Percentiles rank a stretch among this genome's conserved stretches.
These are phyloP conservation scores for Arthroderma sp. DNA, from an alignment of 2,329 filamentous ascomycete species.

Conservation along the genomic window DNA sequence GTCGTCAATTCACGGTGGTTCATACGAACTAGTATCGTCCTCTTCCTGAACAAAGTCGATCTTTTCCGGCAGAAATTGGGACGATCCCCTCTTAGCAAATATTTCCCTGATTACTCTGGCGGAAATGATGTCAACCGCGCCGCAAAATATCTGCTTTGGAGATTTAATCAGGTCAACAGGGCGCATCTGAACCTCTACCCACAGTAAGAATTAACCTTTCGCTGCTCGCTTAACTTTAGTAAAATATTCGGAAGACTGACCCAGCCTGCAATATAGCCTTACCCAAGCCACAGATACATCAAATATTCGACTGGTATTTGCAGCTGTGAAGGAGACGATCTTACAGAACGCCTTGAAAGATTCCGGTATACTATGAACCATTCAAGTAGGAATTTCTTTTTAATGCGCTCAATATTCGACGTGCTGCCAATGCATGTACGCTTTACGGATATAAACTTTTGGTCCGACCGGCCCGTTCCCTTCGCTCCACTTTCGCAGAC, in stretches of 20 bases:
- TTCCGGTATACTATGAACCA: slow-evolving; percentile 72
- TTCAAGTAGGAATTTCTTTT: background rate
- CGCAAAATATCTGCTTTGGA: slow-evolving; percentile 93
- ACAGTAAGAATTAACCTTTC: slow-evolving; percentile 53
- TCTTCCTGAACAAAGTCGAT: slow-evolving; percentile 98
- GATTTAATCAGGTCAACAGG: slow-evolving; percentile 96
- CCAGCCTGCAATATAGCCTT: slow-evolving; percentile 43
- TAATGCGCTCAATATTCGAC: background rate
- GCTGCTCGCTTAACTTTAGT: background rate
- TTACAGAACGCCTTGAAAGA: slow-evolving; percentile 96
- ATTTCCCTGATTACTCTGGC: slow-evolving; percentile 95
- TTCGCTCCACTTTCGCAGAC: too few relatives aligned
- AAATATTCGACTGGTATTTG: slow-evolving; percentile 94
- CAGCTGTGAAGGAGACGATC: slow-evolving; percentile 96
- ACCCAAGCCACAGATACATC: slow-evolving; percentile 98
- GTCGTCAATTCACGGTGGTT: slow-evolving; percentile 99
- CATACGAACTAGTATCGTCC: slow-evolving; percentile 94
- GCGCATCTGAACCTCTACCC: slow-evolving; percentile 94
- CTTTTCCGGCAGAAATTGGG: slow-evolving; percentile 91
- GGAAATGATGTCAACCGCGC: slow-evolving; percentile 97
- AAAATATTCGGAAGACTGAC: background rate
- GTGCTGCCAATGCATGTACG: too few relatives aligned
- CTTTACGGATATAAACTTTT: too few relatives aligned
- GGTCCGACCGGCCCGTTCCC: too few relatives aligned
- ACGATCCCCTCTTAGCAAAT: slow-evolving; percentile 79